Evolutionary conservation across 345 rosid genomes (phyloP).

Genomic region (Arabis alpina): DNA sequence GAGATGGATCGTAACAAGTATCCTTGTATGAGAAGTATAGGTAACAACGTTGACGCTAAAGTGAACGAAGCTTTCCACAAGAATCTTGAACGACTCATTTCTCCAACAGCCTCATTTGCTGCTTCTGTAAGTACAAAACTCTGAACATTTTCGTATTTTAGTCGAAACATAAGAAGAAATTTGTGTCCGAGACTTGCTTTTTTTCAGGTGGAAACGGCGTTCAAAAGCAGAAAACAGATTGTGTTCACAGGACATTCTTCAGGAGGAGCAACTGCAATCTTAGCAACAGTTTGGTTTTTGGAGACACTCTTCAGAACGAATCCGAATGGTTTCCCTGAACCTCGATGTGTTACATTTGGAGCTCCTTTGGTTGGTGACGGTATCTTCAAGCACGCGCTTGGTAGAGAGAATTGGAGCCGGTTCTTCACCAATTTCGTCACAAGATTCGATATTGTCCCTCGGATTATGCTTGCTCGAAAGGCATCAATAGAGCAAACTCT

Average conservation of each 20-base stretch:
- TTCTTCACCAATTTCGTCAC: constrained; percentile 64
- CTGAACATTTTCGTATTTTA: too few species aligned
- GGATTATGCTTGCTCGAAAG: constrained; percentile 61
- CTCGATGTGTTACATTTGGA: constrained; percentile 77
- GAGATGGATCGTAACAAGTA: constrained; percentile 48
- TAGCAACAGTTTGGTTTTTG: constrained; percentile 69
- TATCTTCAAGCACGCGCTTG: constrained; percentile 66
- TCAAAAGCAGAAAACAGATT: constrained; percentile 40
- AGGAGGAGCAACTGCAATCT: constrained; percentile 77
- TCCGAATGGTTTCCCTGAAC: background rate
- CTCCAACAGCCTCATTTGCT: constrained; percentile 11
- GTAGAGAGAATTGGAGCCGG: constrained; percentile 71
- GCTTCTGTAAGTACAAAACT: constrained; percentile 26
- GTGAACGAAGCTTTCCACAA: constrained; percentile 66
- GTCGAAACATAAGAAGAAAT: background rate
- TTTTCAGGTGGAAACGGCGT: constrained; percentile 55
- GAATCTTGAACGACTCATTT: constrained; percentile 34
- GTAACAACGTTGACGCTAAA: constrained; percentile 52
- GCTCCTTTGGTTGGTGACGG: constrained; percentile 77
- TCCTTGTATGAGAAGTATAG: constrained; percentile 65
- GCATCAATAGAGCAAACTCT: constrained; percentile 43
- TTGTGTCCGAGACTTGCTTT: constrained; percentile 29
- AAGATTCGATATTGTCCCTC: constrained; percentile 73
- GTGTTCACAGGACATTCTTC: constrained; percentile 86
- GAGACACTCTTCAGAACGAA: constrained; percentile 39